Evolutionary conservation across 2,329 filamentous ascomycete species (phyloP), one percentile per base, ranked within the genome.

Genomic region (Verticillium dahliae): DNA sequence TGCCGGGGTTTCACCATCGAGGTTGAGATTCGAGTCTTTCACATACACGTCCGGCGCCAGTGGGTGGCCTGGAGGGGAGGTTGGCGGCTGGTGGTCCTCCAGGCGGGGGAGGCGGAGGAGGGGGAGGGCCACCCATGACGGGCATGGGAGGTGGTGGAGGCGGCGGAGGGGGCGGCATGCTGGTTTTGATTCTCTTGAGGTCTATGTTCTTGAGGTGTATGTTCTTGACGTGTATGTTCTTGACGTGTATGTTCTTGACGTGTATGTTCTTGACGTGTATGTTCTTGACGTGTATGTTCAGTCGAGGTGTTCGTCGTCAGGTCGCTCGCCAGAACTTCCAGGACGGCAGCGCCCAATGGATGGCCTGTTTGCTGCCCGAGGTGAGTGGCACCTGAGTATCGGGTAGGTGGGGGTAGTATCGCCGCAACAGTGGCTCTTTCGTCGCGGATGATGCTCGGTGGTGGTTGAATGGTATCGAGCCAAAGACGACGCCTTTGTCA

Each of bases 81-180:
- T 77, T 80, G 54, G 82, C 84, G 31, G 72, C 60, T 39, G 66
- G 65, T 38, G 66, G 58, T 52, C 67, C 68, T 57, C 71, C 71
- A 41, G 76, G 75, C 56, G 87, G 88, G 55, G 89, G 88, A 27
- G 89, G 90, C 57, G 89, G 84, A 22, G 83, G 83, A 41, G 85
- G 85, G 35, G 86, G 87, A 62, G 87, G 88, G 67, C 81, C 83
- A 70, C 85, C 86, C 69, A 76, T 75, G 55, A 75, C 77, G 61
- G 84, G 84, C 69, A 80, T 78, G 61, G 84, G 85, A 60, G 88
- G 85, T 50, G 87, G 90, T 38, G 90, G 90, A 1, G 89, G 90
- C 11, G 90, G 89, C 2, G 90, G 89, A 60, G 89, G 88, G 56
- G 87, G 70, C 65, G 74, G 76, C 76, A 76, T 76, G 54, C 15